Conservation (phyloP, 768 basidiomycete genomes). For the Suillus spraguei region DNA sequence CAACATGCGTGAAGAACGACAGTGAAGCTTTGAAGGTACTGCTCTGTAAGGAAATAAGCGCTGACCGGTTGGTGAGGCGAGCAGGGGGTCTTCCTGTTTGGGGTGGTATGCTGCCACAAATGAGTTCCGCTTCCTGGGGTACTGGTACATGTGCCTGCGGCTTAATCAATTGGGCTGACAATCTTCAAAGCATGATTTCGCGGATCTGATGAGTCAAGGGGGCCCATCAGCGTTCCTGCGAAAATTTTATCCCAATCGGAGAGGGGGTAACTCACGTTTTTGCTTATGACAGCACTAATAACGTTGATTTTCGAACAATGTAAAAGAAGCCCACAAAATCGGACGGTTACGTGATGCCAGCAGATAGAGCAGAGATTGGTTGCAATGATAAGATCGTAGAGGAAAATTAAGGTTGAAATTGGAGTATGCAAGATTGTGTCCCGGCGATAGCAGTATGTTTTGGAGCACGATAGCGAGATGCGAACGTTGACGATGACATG, state of each 20-base stretch:
- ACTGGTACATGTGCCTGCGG: background rate
- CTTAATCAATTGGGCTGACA: background rate
- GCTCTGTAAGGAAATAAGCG: background rate
- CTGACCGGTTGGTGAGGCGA: background rate
- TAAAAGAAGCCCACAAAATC: constrained; percentile 9
- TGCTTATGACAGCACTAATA: constrained; percentile 67
- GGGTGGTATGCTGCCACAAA: background rate
- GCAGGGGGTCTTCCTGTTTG: background rate
- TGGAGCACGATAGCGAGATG: constrained; percentile 13
- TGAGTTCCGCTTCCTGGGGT: background rate
- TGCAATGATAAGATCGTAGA: constrained; percentile 2
- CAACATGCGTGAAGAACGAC: background rate
- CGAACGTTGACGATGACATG: constrained; percentile 14
- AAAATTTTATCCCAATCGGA: constrained; percentile 5
- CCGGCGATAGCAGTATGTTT: constrained; percentile 14
- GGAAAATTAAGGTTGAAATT: constrained; percentile 2
- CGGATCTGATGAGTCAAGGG: constrained; percentile 43
- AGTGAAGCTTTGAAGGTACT: background rate
- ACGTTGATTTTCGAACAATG: constrained; percentile 8
- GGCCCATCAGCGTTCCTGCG: constrained; percentile 12
- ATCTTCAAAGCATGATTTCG: constrained; percentile 49
- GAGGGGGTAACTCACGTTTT: constrained; percentile 55
- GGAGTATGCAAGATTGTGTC: constrained; percentile 6
- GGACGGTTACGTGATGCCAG: constrained; percentile 26
- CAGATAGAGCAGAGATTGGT: constrained; percentile 7